Conservation (phyloP, 768 basidiomycete species). For the Lactarius trivialis region DNA sequence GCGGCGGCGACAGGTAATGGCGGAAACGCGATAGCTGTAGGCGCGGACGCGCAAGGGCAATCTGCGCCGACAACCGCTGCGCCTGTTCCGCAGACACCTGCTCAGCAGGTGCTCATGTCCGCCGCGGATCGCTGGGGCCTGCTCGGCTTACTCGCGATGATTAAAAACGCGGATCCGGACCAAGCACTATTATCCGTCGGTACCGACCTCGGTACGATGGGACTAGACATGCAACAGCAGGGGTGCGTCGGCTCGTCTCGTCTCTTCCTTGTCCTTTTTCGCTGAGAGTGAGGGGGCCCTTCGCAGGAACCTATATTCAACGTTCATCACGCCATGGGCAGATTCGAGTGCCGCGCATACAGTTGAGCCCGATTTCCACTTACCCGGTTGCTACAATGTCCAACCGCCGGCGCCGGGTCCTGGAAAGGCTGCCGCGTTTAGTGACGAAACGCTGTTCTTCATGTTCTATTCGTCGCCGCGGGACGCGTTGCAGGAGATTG, state of each 20-base stretch:
- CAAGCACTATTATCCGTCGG: conserved; percentile 74
- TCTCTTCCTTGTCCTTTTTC: no score
- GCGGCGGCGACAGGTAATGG: conserved; percentile 11
- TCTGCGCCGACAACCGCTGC: conserved; percentile 19
- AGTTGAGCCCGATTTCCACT: conserved; percentile 84
- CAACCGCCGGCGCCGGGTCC: conserved; percentile 78
- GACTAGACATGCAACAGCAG: conserved; percentile 73
- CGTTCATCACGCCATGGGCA: conserved; percentile 93
- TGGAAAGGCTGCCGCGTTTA: conserved; percentile 71
- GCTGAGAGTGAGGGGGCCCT: background rate
- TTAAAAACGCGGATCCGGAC: conserved; percentile 79
- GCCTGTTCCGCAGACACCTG: conserved; percentile 33
- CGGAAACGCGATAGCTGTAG: conserved; percentile 25
- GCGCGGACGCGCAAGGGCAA: conserved; percentile 19
- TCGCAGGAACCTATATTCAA: conserved; percentile 69
- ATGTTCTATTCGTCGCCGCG: conserved; percentile 92
- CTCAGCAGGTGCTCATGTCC: conserved; percentile 24
- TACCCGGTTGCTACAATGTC: conserved; percentile 87
- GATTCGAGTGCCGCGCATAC: conserved; percentile 75
- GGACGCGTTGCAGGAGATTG: conserved; percentile 87
- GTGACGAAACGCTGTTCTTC: conserved; percentile 92
- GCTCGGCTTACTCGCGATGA: conserved; percentile 72
- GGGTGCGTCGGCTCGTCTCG: conserved; percentile 62
- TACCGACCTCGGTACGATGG: conserved; percentile 83
- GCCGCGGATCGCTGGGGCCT: conserved; percentile 24